Conservation (phyloP, 305 asterid species). For the Petunia hybrid region DNA sequence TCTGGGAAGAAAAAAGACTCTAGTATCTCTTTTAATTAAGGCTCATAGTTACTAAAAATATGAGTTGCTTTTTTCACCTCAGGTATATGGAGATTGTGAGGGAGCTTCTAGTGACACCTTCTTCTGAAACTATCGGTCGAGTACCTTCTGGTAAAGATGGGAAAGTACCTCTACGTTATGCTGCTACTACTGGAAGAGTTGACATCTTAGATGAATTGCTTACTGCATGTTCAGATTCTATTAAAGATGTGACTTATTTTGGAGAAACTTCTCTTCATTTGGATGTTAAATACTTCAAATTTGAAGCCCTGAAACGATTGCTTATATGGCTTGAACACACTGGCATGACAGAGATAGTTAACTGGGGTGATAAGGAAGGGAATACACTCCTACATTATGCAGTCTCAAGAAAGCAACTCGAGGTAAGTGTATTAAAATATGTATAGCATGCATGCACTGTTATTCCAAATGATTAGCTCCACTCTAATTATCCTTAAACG, state of each 20-base stretch:
- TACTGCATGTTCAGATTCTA: not conserved
- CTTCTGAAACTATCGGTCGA: constrained; percentile 4
- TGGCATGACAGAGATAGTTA: not conserved
- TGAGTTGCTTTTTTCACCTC: too few relatives aligned
- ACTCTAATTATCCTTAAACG: too few relatives aligned
- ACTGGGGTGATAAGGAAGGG: not conserved
- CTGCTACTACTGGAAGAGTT: constrained; percentile 44
- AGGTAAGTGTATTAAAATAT: too few relatives aligned
- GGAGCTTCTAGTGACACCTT: constrained; percentile 19
- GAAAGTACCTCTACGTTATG: constrained; percentile 45
- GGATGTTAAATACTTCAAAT: not conserved
- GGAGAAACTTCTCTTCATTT: not conserved
- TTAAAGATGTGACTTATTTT: not conserved
- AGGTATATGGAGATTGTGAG: constrained; percentile 37
- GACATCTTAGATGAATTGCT: constrained; percentile 36
- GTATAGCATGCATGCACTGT: too few relatives aligned
- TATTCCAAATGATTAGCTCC: too few relatives aligned
- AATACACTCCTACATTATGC: constrained; percentile 28
- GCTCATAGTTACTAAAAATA: too few relatives aligned
- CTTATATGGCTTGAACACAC: not conserved
- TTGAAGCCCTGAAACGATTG: not conserved
- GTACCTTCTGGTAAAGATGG: constrained; percentile 37
- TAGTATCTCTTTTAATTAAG: too few relatives aligned
- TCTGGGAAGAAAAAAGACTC: too few relatives aligned
- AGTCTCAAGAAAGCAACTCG: constrained; percentile 33